Conservation (phyloP, 1,284 basidiomycete genomes). For the Ustilago nuda region DNA sequence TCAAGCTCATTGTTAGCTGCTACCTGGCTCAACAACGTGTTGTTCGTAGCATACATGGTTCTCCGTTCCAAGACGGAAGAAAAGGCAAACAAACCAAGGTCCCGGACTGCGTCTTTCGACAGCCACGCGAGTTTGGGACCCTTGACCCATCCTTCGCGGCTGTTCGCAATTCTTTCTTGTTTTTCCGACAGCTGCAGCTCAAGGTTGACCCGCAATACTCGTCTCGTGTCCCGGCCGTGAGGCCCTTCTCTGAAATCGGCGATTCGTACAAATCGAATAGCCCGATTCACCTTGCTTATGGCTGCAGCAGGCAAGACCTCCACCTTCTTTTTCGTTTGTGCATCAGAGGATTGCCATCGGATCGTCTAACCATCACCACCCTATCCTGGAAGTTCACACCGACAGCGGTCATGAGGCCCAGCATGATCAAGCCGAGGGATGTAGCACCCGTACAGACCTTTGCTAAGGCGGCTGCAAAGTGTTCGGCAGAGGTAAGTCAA, state of each 20-base stretch:
- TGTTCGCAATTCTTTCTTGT: slow-evolving; percentile 5
- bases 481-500: slow-evolving; percentile 39
- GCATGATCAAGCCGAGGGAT: slow-evolving; percentile 44
- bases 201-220: background rate
- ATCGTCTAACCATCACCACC: background rate
- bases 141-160: background rate
- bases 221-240: slow-evolving; percentile 1
- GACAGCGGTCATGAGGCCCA: slow-evolving; percentile 31
- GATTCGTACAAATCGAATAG: background rate
- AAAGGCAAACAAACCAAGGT: background rate
- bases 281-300: slow-evolving; percentile 3
- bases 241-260: background rate
- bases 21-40: too few species aligned
- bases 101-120: background rate
- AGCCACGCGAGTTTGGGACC: slow-evolving; percentile 14
- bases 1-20: too few species aligned
- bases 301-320: background rate
- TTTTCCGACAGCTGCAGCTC: slow-evolving; percentile 20
- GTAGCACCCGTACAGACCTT: slow-evolving; percentile 52
- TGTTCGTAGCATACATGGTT: background rate
- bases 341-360: background rate
- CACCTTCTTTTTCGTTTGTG: background rate
- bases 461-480: slow-evolving; percentile 48
- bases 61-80: background rate
- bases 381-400: background rate